These are phyloP conservation scores for Kalmanozyma brasiliensis DNA, from an alignment of 1,284 basidiomycete species.

Conservation along the genomic window DNA sequence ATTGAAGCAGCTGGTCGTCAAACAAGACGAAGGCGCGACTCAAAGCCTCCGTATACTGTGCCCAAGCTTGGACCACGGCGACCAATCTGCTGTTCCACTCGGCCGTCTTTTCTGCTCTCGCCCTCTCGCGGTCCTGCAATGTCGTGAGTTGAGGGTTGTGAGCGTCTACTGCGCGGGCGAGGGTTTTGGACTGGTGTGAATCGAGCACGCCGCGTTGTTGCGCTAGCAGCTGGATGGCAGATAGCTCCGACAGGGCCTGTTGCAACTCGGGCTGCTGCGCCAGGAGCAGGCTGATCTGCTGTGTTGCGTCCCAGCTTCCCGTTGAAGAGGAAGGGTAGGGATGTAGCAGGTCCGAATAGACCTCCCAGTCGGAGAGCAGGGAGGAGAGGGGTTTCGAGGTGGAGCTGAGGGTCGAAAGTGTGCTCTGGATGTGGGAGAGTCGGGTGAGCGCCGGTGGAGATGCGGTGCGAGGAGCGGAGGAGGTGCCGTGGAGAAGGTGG, in stretches of 20 bases:
- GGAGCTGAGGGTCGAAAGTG: neutral
- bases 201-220: slow-evolving; percentile 6
- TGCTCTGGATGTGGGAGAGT: neutral
- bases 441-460: neutral
- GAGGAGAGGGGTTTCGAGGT: slow-evolving; percentile 4
- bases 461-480: neutral
- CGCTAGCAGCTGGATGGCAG: neutral
- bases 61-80: too few species aligned
- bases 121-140: too few species aligned
- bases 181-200: neutral
- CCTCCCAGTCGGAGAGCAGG: slow-evolving; percentile 10
- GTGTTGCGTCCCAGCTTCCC: slow-evolving; percentile 8
- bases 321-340: slow-evolving; percentile 1
- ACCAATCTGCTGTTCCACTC: neutral
- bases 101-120: too few species aligned
- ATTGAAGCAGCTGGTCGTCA: too few species aligned
- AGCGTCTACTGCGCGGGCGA: too few species aligned
- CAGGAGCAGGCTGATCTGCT: slow-evolving; percentile 14
- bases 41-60: too few species aligned
- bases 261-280: slow-evolving; percentile 5
- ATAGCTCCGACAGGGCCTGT: neutral
- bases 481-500: slow-evolving; percentile 9
- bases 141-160: too few species aligned
- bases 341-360: slow-evolving; percentile 6
- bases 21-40: too few species aligned